phyloP scores from a whole-genome alignment of 2,329 filamentous ascomycete genomes.

The Aspergillus terreus region DNA sequence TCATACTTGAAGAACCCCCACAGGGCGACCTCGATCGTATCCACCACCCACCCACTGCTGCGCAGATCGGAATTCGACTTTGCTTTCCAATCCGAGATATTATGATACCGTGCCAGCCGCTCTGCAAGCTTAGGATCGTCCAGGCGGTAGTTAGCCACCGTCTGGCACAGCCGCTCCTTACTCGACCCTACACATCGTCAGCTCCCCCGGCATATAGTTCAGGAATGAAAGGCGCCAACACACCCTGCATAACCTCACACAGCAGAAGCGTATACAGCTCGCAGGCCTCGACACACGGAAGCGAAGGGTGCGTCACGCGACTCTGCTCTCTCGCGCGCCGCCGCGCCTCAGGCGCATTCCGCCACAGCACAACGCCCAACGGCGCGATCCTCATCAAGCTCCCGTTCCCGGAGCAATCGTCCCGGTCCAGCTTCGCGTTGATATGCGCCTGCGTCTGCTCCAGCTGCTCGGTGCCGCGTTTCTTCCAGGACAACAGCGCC shows the following conservation, averaged over 20 bases:
- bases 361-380: constrained; percentile 30
- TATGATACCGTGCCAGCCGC: constrained; percentile 10
- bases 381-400: constrained; percentile 43
- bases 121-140: constrained; percentile 8
- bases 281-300: constrained; percentile 39
- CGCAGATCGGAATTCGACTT: constrained; percentile 22
- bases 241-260: constrained; percentile 25
- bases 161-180: constrained; percentile 13
- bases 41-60: constrained; percentile 40
- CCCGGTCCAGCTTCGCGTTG: constrained; percentile 11
- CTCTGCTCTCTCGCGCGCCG: constrained; percentile 25
- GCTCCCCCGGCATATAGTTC: not conserved
- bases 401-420: constrained; percentile 35
- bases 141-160: constrained; percentile 7
- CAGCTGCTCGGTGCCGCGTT: not conserved
- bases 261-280: constrained; percentile 35
- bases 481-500: constrained; percentile 32
- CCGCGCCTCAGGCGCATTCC: constrained; percentile 19
- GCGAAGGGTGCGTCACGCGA: constrained; percentile 37
- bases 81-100: constrained; percentile 24
- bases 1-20: constrained; percentile 42
- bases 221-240: constrained; percentile 8
- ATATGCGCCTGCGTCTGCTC: constrained; percentile 16
- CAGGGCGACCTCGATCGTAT: constrained; percentile 40
- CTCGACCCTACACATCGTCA: constrained; percentile 8